phyloP scores from a whole-genome alignment of 192 early-diverging fungal genomes.

The Podila verticillata region DNA sequence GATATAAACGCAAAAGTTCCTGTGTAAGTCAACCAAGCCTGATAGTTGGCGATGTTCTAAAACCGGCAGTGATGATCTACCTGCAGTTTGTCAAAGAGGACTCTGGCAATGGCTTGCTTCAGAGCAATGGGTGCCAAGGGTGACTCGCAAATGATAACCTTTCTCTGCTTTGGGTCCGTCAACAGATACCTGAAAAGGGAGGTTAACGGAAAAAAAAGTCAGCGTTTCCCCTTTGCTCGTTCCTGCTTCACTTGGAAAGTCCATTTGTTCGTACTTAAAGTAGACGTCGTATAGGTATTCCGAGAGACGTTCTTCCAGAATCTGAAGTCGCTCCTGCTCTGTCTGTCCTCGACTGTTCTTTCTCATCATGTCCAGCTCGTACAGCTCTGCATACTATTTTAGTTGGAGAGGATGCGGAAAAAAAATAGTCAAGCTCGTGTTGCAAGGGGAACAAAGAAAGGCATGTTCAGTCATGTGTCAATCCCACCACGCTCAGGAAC shows the following conservation, averaged over 20 bases:
- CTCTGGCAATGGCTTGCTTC: constrained; percentile 73
- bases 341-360: constrained; percentile 40
- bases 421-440: not conserved
- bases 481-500: too few relatives aligned
- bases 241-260: not conserved
- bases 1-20: not conserved
- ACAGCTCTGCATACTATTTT: constrained; percentile 53
- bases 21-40: too few relatives aligned
- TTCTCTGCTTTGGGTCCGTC: constrained; percentile 84
- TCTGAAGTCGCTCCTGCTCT: constrained; percentile 42
- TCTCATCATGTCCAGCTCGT: constrained; percentile 55
- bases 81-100: constrained; percentile 81
- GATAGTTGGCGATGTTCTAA: too few relatives aligned
- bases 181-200: constrained; percentile 62
- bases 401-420: not conserved
- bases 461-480: constrained; percentile 2
- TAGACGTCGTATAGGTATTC: constrained; percentile 61
- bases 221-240: not conserved
- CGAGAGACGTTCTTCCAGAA: constrained; percentile 58
- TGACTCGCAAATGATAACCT: constrained; percentile 84
- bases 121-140: constrained; percentile 73
- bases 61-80: constrained; percentile 34
- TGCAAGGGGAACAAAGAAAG: not conserved
- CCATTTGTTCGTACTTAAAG: constrained; percentile 43
- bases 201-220: not conserved